Evolutionary conservation across 192 early-diverging fungal genomes (phyloP).

Genomic region (Radiomyces spectabilis): DNA sequence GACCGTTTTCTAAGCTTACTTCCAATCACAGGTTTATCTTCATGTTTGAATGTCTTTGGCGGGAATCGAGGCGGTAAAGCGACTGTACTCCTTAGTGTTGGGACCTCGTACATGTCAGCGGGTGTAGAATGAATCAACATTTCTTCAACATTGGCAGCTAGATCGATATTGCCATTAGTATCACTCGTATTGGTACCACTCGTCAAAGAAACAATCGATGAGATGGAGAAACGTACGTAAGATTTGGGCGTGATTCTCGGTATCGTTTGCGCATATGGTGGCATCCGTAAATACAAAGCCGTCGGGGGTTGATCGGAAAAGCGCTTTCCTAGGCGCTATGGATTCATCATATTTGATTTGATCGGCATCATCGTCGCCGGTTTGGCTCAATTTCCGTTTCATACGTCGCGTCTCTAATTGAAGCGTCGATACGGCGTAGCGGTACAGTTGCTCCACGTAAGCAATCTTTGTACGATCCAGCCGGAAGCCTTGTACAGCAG

Average conservation of each 20-base stretch:
- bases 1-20: constrained; percentile 6
- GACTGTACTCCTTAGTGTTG: constrained; percentile 21
- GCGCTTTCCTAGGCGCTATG: constrained; percentile 20
- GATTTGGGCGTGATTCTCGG: constrained; percentile 4
- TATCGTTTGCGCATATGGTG: constrained; percentile 4
- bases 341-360: background rate
- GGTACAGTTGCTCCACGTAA: no score
- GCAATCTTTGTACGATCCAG: no score
- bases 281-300: constrained; percentile 40
- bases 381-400: background rate
- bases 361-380: background rate
- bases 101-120: constrained; percentile 8
- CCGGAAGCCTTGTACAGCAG: background rate
- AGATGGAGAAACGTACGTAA: constrained; percentile 12
- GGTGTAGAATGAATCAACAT: constrained; percentile 19
- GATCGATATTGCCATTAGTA: constrained; percentile 1
- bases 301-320: constrained; percentile 36
- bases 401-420: background rate
- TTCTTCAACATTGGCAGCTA: constrained; percentile 30
- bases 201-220: background rate
- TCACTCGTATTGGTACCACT: constrained; percentile 6
- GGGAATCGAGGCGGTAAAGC: background rate
- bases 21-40: constrained; percentile 19
- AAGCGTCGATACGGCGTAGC: background rate
- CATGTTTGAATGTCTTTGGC: constrained; percentile 1